Evolutionary conservation across 129 eudicot genomes (phyloP).

Genomic region (Mikania micrantha): DNA sequence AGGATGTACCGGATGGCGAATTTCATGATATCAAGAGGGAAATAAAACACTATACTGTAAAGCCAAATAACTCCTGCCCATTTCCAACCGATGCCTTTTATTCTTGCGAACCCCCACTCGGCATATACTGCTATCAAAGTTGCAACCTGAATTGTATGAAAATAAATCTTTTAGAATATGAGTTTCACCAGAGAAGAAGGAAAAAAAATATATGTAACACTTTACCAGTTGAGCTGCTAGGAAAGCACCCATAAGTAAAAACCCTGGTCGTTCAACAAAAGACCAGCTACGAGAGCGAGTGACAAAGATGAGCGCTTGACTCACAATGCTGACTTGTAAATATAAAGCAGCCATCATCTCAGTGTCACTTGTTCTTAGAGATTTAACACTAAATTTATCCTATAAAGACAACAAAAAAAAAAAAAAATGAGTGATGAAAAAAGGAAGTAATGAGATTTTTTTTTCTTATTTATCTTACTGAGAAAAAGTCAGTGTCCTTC

Average conservation of each 20-base stretch:
- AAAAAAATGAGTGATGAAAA: not conserved
- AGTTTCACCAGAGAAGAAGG: too few relatives aligned
- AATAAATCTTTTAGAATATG: not conserved
- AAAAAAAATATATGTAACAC: too few relatives aligned
- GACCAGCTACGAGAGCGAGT: constrained; percentile 11
- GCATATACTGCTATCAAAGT: constrained; percentile 69
- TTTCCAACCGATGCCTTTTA: constrained; percentile 72
- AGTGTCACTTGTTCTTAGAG: not conserved
- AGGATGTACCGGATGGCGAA: constrained; percentile 34
- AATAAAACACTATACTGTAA: constrained; percentile 52
- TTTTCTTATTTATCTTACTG: constrained; percentile 1
- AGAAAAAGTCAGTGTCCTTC: not conserved
- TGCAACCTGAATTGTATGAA: constrained; percentile 36
- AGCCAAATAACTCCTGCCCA: constrained; percentile 88
- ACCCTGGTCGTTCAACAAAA: not conserved
- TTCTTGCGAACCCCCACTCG: constrained; percentile 58
- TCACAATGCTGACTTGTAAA: constrained; percentile 1
- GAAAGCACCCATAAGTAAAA: not conserved
- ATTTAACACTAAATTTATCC: not conserved
- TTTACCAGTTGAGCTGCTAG: not conserved
- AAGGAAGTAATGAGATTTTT: not conserved
- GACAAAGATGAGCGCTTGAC: constrained; percentile 6
- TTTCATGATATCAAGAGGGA: constrained; percentile 79
- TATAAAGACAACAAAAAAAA: not conserved
- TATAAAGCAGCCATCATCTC: constrained; percentile 1